Conservation (phyloP, 805 yeast species). For the Schwanniomyces sp. region DNA sequence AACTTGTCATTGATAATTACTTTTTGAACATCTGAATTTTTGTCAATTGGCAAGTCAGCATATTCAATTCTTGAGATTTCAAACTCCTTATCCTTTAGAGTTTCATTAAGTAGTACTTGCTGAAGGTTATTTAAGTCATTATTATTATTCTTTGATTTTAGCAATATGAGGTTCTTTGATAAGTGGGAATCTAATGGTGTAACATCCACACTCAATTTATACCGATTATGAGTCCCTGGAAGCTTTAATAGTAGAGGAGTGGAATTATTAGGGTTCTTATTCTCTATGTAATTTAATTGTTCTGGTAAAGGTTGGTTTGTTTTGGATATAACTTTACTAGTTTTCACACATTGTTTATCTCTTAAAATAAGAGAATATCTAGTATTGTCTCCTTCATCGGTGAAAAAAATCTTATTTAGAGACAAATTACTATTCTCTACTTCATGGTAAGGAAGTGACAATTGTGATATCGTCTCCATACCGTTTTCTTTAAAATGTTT, state of each 20-base stretch:
- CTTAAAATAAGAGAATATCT: conserved; percentile 20
- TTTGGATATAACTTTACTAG: conserved; percentile 14
- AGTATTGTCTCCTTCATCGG: conserved; percentile 24
- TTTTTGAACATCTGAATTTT: conserved; percentile 16
- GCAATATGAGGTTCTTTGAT: conserved; percentile 26
- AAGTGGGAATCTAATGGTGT: conserved; percentile 7
- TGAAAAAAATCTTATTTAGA: conserved; percentile 22
- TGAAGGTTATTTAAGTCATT: conserved; percentile 10
- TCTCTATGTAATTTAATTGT: conserved; percentile 26
- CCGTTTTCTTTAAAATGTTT: not conserved
- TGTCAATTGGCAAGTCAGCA: conserved; percentile 24
- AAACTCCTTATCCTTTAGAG: conserved; percentile 6
- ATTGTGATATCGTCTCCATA: conserved; percentile 13
- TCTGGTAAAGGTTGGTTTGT: conserved; percentile 11
- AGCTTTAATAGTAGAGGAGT: conserved; percentile 33
- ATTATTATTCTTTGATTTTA: conserved; percentile 24
- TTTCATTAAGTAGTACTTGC: conserved; percentile 8
- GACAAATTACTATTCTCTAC: conserved; percentile 10
- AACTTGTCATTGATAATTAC: conserved; percentile 28
- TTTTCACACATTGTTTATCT: conserved; percentile 19
- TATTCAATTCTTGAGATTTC: conserved; percentile 32
- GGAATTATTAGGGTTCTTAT: conserved; percentile 6
- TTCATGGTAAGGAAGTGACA: conserved; percentile 28
- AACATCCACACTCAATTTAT: conserved; percentile 30
- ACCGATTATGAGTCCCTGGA: conserved; percentile 17